phyloP scores from a whole-genome alignment of 352 stramenopile species.

The Elongisporangium senticosum region DNA sequence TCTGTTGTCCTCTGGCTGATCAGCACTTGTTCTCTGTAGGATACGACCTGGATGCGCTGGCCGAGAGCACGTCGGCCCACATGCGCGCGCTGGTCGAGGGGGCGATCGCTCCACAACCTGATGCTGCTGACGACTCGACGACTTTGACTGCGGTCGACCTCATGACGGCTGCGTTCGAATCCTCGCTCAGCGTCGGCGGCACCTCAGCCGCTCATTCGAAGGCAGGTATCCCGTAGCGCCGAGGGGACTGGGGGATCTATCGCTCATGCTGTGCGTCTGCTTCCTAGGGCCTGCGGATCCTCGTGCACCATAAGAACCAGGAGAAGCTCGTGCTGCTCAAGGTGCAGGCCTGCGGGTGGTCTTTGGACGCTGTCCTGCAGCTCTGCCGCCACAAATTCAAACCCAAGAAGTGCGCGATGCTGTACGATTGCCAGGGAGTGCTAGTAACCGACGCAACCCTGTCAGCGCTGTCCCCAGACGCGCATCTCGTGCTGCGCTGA shows the following conservation, averaged over 20 bases:
- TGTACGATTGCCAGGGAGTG: conserved; percentile 26
- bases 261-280: neutral
- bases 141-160: conserved; percentile 3
- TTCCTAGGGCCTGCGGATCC: conserved; percentile 24
- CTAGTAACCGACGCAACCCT: conserved; percentile 18
- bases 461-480: conserved; percentile 16
- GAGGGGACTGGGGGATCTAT: neutral
- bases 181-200: conserved; percentile 8
- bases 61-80: conserved; percentile 25
- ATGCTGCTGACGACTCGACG: neutral
- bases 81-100: conserved; percentile 26
- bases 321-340: conserved; percentile 36
- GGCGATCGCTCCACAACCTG: conserved; percentile 1
- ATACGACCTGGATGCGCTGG: conserved; percentile 27
- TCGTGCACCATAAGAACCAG: conserved; percentile 22
- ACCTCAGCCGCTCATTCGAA: neutral
- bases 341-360: conserved; percentile 7
- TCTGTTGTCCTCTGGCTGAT: neutral
- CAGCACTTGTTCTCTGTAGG: conserved; percentile 10
- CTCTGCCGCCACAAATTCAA: conserved; percentile 37
- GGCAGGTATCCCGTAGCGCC: conserved; percentile 2
- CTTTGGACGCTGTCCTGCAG: conserved; percentile 18
- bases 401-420: conserved; percentile 19
- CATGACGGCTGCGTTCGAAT: conserved; percentile 15
- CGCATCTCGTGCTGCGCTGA: conserved; percentile 31